Evolutionary conservation across 306 rosid species (phyloP).

Genomic region (Cyclanthera cordifolia): DNA sequence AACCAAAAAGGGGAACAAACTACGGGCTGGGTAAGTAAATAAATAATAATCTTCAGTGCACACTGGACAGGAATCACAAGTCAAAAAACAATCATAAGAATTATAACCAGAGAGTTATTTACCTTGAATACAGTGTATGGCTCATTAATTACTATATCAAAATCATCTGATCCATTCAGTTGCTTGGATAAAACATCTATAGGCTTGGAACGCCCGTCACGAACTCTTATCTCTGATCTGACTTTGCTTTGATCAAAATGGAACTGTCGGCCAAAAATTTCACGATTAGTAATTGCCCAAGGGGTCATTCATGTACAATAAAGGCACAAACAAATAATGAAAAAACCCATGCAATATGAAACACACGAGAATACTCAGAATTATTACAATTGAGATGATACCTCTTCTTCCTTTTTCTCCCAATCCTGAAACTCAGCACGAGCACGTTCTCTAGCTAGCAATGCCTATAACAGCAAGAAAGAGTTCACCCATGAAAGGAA

Average conservation of each 20-base stretch:
- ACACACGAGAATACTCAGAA: background rate
- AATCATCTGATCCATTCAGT: conserved; percentile 69
- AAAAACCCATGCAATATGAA: background rate
- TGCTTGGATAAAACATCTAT: conserved; percentile 83
- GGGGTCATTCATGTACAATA: background rate
- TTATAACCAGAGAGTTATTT: conserved; percentile 5
- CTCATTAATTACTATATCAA: conserved; percentile 78
- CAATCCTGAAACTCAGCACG: conserved; percentile 97
- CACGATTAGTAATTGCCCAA: background rate
- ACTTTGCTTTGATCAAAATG: conserved; percentile 98
- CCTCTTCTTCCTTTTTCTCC: conserved; percentile 99
- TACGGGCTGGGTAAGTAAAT: no score
- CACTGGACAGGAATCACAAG: background rate
- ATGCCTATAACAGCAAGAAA: conserved; percentile 40
- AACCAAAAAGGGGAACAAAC: no score
- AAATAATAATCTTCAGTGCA: background rate
- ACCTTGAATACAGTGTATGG: conserved; percentile 97
- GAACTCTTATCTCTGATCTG: conserved; percentile 94
- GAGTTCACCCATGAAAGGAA: conserved; percentile 11
- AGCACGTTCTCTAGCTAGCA: conserved; percentile 91
- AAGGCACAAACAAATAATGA: conserved; percentile 1
- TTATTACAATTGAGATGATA: conserved; percentile 17
- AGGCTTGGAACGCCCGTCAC: conserved; percentile 92
- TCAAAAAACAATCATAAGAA: background rate
- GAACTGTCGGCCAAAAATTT: conserved; percentile 41